phyloP scores from a whole-genome alignment of 768 basidiomycete species.

The Suillus ampliporus region DNA sequence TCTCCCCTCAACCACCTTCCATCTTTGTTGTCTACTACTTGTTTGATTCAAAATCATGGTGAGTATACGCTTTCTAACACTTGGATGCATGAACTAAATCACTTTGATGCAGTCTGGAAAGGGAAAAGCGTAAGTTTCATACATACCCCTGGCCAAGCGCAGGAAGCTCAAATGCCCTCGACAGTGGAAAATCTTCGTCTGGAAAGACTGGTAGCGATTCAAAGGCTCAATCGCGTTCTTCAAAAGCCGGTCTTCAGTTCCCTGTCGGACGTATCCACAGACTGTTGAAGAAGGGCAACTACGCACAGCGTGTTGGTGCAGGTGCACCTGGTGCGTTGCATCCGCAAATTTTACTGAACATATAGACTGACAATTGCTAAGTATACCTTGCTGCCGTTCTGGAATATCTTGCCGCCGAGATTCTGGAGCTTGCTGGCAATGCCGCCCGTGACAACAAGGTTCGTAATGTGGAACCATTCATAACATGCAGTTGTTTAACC shows the following conservation, averaged over 20 bases:
- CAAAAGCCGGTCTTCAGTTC: slow-evolving; percentile 69
- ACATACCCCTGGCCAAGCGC: slow-evolving; percentile 3
- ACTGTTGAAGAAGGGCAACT: slow-evolving; percentile 74
- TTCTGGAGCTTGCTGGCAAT: slow-evolving; percentile 84
- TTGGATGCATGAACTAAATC: not conserved
- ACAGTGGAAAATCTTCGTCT: slow-evolving; percentile 51
- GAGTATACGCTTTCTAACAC: slow-evolving; percentile 13
- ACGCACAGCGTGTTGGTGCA: slow-evolving; percentile 71
- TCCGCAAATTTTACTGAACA: not conserved
- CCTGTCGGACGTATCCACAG: slow-evolving; percentile 87
- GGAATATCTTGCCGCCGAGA: slow-evolving; percentile 87
- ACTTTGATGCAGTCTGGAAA: slow-evolving; percentile 52
- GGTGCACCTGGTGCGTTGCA: slow-evolving; percentile 63
- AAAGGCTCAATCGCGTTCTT: slow-evolving; percentile 72
- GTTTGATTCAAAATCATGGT: slow-evolving; percentile 39
- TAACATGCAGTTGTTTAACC: not conserved
- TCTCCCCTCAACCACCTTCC: slow-evolving; percentile 26
- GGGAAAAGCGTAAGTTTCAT: slow-evolving; percentile 53
- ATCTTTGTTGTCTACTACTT: slow-evolving; percentile 14
- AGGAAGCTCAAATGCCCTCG: slow-evolving; percentile 10
- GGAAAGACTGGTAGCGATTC: slow-evolving; percentile 55
- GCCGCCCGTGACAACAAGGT: slow-evolving; percentile 78
- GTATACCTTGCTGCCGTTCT: slow-evolving; percentile 87
- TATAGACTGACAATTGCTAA: slow-evolving; percentile 27
- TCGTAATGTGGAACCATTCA: not conserved